Conservation (phyloP, 805 yeast genomes). For the Barnettozyma pratensis region DNA sequence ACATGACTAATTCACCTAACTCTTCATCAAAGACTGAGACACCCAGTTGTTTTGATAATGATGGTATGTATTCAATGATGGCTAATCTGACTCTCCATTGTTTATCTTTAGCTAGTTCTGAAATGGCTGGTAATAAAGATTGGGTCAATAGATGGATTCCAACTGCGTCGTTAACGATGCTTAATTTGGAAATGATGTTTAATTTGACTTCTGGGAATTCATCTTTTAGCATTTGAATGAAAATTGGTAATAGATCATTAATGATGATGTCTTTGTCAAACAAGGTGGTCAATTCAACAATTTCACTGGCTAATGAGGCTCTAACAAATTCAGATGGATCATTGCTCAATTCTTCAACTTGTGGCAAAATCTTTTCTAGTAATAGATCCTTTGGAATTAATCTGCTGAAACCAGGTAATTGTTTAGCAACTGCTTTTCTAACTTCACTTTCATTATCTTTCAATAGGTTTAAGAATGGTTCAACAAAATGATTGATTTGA, state of each 20-base stretch:
- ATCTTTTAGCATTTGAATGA: constrained; percentile 90
- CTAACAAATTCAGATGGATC: constrained; percentile 93
- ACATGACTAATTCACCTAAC: constrained; percentile 82
- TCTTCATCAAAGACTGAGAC: constrained; percentile 90
- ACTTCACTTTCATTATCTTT: constrained; percentile 96
- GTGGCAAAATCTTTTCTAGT: constrained; percentile 70
- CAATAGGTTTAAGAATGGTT: constrained; percentile 69
- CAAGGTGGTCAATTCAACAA: constrained; percentile 81
- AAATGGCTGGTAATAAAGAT: constrained; percentile 88
- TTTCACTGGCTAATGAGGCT: constrained; percentile 83
- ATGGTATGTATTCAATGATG: constrained; percentile 92
- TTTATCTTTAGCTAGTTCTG: constrained; percentile 91
- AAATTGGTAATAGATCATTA: constrained; percentile 78
- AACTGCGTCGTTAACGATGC: constrained; percentile 87
- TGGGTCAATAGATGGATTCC: constrained; percentile 87
- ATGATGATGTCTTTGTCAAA: constrained; percentile 81
- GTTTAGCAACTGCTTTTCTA: constrained; percentile 89
- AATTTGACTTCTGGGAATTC: constrained; percentile 95
- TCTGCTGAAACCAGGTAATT: constrained; percentile 70
- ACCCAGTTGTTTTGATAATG: constrained; percentile 90
- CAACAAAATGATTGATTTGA: constrained; percentile 44
- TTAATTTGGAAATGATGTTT: constrained; percentile 87
- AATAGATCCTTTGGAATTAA: constrained; percentile 50
- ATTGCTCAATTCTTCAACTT: constrained; percentile 74
- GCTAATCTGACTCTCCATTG: constrained; percentile 98